Evolutionary conservation across 2,329 filamentous ascomycete genomes (phyloP), one percentile per base, ranked within the genome.

Genomic region (Neospermospora avenae): DNA sequence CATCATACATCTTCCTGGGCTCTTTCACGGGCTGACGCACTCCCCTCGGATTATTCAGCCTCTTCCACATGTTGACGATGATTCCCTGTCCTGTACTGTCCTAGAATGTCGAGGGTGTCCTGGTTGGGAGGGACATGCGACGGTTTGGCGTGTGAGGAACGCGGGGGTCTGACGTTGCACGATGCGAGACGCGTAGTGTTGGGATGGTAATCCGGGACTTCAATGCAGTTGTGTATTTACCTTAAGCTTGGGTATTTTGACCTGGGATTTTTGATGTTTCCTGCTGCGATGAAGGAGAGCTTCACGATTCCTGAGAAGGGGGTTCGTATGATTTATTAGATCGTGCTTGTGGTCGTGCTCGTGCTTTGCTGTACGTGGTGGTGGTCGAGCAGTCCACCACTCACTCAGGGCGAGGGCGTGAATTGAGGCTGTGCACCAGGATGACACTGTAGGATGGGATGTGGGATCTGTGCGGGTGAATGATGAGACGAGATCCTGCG

Each of bases 11-110:
- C 63, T 76, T 73, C 63, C 78, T 75, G 35, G 79, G 77, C 67
- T 75, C 39, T 20, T 42, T 16, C 7, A 71, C 69, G 49, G 75
- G 76, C 60, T 77, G 67, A 11, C 65, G 68, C 14, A 65, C 42
- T 39, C 64, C 66, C 57, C 76, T 69, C 72, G 78, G 64, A 76
- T 75, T 66, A 69, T 77, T 74, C 71, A 81, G 71, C 68, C 80
- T 79, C 70, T 81, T 81, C 81, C 81, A 84, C 82, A 84, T 83
- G n/a, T 62, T 74, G 69, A 34, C n/a, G n/a, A 8, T 2, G 18
- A 4, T n/a, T 42, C n/a, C n/a, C 20, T 11, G n/a, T 20, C 5
- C 6, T 51, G 31, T 16, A 31, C 35, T 28, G 20, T n/a, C n/a
- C n/a, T n/a, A n/a, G n/a, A n/a, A n/a, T 31, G 16, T 16, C 20